Conservation (phyloP, 768 basidiomycete genomes). For the Kwoniella mangroviensis region DNA sequence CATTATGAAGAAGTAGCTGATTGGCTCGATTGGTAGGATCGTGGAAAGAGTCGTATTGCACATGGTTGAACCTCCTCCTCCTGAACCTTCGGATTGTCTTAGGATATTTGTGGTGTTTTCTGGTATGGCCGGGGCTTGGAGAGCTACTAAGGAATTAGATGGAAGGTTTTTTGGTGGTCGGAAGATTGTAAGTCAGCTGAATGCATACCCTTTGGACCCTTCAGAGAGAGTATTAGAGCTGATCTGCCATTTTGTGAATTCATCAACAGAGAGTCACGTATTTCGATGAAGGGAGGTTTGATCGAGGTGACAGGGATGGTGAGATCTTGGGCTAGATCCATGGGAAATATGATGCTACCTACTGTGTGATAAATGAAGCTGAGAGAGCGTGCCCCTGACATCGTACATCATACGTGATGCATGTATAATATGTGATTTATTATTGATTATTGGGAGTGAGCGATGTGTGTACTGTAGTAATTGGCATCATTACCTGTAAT, state of each 20-base stretch:
- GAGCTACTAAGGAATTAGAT: conserved; percentile 89
- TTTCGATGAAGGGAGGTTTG: conserved; percentile 54
- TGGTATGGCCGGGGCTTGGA: conserved; percentile 93
- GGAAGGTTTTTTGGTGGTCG: conserved; percentile 90
- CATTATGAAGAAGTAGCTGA: no score
- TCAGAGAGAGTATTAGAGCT: background rate
- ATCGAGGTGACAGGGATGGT: conserved; percentile 52
- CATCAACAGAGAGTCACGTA: conserved; percentile 43
- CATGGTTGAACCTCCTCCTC: conserved; percentile 69
- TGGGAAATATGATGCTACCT: no score
- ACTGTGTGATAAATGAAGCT: no score
- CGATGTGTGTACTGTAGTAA: no score
- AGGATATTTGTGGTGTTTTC: conserved; percentile 90
- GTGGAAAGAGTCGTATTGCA: conserved; percentile 90
- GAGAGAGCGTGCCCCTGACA: no score
- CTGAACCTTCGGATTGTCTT: conserved; percentile 75
- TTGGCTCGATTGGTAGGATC: conserved; percentile 64
- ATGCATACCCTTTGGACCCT: background rate
- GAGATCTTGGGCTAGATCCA: conserved; percentile 2
- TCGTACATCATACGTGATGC: background rate
- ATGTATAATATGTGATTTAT: background rate
- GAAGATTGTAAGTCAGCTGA: conserved; percentile 62
- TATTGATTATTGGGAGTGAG: no score
- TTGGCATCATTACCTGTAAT: no score
- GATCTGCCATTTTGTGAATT: background rate